phyloP scores from a whole-genome alignment of 176 grass and related monocot genomes.

The Oryza brachyantha region DNA sequence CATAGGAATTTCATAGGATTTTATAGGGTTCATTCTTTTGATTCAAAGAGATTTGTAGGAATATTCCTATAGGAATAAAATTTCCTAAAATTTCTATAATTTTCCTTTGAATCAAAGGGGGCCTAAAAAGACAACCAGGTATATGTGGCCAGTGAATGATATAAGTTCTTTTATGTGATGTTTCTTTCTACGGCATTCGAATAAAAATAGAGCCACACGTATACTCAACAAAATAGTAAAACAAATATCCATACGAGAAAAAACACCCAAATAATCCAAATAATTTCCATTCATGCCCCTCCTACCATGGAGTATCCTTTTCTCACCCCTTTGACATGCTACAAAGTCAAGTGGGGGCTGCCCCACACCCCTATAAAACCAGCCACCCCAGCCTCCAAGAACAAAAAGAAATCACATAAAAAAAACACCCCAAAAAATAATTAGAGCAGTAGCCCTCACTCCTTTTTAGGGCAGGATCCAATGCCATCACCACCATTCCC shows the following conservation, averaged over 20 bases:
- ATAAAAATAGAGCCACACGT: neutral
- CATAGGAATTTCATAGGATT: too few relatives aligned
- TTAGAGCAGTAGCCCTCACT: slow-evolving; percentile 36
- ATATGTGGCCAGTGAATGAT: neutral
- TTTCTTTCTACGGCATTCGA: neutral
- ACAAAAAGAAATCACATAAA: neutral
- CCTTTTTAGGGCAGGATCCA: slow-evolving; percentile 44
- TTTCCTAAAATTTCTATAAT: too few relatives aligned
- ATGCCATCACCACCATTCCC: slow-evolving; percentile 42
- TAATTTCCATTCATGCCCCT: neutral
- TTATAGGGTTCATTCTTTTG: too few relatives aligned
- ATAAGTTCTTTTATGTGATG: neutral
- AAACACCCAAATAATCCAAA: too few relatives aligned
- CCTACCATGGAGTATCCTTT: neutral
- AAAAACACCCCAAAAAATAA: neutral
- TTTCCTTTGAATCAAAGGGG: too few relatives aligned
- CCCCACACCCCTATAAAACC: neutral
- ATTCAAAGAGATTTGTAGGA: too few relatives aligned
- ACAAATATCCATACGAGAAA: neutral
- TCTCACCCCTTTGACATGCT: slow-evolving; percentile 49
- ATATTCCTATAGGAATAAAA: too few relatives aligned
- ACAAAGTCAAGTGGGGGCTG: slow-evolving; percentile 36
- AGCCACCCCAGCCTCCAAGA: neutral
- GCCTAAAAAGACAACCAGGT: too few relatives aligned
- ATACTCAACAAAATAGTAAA: too few relatives aligned